These are phyloP conservation scores for Plasmopara viticola DNA, from an alignment of 352 stramenopile genomes.

Conservation along the genomic window DNA sequence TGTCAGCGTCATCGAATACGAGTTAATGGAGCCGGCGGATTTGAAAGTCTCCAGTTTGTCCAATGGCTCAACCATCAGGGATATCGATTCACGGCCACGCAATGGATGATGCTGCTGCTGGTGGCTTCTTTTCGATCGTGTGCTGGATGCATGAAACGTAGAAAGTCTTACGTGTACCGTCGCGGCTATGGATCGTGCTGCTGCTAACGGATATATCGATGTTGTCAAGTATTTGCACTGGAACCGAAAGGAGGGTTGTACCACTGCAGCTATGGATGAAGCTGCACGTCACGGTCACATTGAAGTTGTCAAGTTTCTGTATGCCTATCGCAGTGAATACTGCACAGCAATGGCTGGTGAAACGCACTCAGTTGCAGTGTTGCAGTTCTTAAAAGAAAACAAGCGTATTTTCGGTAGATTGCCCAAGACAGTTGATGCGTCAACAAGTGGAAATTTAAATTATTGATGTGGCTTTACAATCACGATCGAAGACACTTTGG, in stretches of 20 bases:
- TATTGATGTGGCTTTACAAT: slow-evolving; percentile 34
- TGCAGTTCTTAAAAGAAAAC: slow-evolving; percentile 30
- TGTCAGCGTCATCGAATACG: slow-evolving; percentile 30
- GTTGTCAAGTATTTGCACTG: slow-evolving; percentile 30
- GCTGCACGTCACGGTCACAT: slow-evolving; percentile 29
- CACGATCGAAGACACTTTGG: slow-evolving; percentile 30
- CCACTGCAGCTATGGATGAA: slow-evolving; percentile 32
- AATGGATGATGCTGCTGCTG: slow-evolving; percentile 24
- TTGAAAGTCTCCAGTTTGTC: slow-evolving; percentile 28
- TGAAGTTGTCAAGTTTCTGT: slow-evolving; percentile 30
- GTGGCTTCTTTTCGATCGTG: slow-evolving; percentile 23
- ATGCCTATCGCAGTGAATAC: slow-evolving; percentile 30
- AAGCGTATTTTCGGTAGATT: slow-evolving; percentile 22
- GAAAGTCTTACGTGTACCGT: slow-evolving; percentile 13
- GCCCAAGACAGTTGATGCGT: slow-evolving; percentile 21
- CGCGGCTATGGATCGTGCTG: slow-evolving; percentile 29
- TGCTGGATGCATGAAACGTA: slow-evolving; percentile 25
- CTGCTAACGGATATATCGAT: slow-evolving; percentile 19
- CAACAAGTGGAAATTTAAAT: slow-evolving; percentile 25
- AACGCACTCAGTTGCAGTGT: slow-evolving; percentile 23
- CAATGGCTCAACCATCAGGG: slow-evolving; percentile 24
- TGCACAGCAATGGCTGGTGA: slow-evolving; percentile 27
- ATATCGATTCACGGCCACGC: slow-evolving; percentile 27
- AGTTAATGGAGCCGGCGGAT: slow-evolving; percentile 22
- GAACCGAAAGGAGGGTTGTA: slow-evolving; percentile 35